Evolutionary conservation across 2,329 filamentous ascomycete genomes (phyloP).

Genomic region (Cordyceps farinosa): DNA sequence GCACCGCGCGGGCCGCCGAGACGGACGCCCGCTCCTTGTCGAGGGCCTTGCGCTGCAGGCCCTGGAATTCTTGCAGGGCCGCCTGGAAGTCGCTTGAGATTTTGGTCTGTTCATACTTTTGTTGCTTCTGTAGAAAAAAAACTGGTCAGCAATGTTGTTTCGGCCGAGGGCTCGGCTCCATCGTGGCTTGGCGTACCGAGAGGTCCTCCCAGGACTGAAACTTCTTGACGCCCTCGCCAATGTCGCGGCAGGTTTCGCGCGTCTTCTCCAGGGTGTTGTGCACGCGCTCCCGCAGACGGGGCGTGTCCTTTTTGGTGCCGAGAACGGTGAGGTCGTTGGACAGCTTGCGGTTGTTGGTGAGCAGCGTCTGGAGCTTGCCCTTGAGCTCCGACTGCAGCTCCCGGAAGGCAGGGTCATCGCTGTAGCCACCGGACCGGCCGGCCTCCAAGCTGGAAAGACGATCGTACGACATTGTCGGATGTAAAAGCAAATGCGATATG

Average conservation of each 20-base stretch:
- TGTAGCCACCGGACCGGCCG: constrained; percentile 71
- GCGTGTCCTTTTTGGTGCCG: constrained; percentile 87
- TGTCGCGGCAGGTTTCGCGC: constrained; percentile 79
- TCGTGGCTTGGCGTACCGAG: constrained; percentile 49
- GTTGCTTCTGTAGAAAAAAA: constrained; percentile 64
- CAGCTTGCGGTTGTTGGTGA: constrained; percentile 81
- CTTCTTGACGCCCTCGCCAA: constrained; percentile 91
- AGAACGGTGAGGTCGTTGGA: constrained; percentile 80
- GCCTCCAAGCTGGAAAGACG: constrained; percentile 81
- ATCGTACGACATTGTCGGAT: constrained; percentile 76
- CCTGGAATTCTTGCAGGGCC: constrained; percentile 85
- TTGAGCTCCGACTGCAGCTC: constrained; percentile 77
- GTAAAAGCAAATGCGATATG: neutral
- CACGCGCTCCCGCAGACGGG: constrained; percentile 84
- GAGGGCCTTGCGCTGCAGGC: constrained; percentile 81
- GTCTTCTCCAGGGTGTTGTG: constrained; percentile 85
- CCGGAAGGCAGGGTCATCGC: constrained; percentile 90
- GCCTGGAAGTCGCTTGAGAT: constrained; percentile 89
- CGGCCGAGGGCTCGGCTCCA: neutral
- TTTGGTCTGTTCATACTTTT: constrained; percentile 96
- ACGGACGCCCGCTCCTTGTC: constrained; percentile 91
- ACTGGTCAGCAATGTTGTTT: neutral
- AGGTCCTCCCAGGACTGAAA: constrained; percentile 83
- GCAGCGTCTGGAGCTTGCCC: constrained; percentile 83
- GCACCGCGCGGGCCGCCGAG: constrained; percentile 73